Conservation (phyloP, 805 yeast genomes). For the Yamadazyma tumulicola region DNA sequence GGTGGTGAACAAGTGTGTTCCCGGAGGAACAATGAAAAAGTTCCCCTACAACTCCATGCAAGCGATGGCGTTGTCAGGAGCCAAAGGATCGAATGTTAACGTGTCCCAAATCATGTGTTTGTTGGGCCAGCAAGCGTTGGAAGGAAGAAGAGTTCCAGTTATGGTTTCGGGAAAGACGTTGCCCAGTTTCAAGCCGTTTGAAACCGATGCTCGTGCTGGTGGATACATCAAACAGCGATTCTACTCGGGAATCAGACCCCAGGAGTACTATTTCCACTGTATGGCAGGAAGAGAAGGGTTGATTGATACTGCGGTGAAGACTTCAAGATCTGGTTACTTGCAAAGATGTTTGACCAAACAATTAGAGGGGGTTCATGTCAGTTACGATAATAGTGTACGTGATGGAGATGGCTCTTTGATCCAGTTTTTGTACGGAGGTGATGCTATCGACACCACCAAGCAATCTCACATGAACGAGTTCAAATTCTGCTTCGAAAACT, state of each 20-base stretch:
- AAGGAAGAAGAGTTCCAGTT: slow-evolving; percentile 98
- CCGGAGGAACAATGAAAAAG: slow-evolving; percentile 91
- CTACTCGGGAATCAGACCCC: slow-evolving; percentile 97
- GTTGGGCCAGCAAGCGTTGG: slow-evolving; percentile 97
- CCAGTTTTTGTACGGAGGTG: slow-evolving; percentile 98
- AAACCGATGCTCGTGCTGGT: slow-evolving; percentile 97
- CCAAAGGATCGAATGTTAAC: slow-evolving; percentile 97
- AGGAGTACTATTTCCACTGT: slow-evolving; percentile 99
- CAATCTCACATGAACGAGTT: slow-evolving; percentile 93
- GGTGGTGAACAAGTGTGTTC: slow-evolving; percentile 92
- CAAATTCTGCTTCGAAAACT: slow-evolving; percentile 88
- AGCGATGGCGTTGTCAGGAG: slow-evolving; percentile 98
- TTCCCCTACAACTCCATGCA: slow-evolving; percentile 98
- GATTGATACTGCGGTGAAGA: slow-evolving; percentile 98
- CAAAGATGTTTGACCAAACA: slow-evolving; percentile 98
- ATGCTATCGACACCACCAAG: slow-evolving; percentile 88
- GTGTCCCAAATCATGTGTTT: slow-evolving; percentile 99
- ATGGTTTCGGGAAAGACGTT: slow-evolving; percentile 98
- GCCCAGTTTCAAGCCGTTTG: slow-evolving; percentile 95
- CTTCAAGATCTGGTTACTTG: slow-evolving; percentile 95
- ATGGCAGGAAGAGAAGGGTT: slow-evolving; percentile 99
- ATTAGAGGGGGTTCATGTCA: slow-evolving; percentile 92
- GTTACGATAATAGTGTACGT: slow-evolving; percentile 93
- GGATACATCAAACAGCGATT: slow-evolving; percentile 96
- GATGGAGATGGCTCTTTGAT: slow-evolving; percentile 92